Evolutionary conservation across 2,329 filamentous ascomycete genomes (phyloP).

Genomic region (Blastomyces silverae): DNA sequence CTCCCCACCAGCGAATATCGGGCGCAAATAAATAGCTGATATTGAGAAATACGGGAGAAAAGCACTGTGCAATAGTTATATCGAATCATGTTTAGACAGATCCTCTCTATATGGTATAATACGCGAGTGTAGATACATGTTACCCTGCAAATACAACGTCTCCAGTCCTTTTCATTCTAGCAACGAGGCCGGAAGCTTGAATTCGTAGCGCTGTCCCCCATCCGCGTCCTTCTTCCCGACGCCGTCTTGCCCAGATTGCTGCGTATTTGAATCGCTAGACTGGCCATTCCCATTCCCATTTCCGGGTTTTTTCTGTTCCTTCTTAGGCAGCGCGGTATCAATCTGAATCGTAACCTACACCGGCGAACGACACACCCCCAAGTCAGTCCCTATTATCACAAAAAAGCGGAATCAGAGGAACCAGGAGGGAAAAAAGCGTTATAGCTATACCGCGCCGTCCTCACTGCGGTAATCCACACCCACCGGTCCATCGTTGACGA

Average conservation of each 20-base stretch:
- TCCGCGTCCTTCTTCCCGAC: conserved; percentile 15
- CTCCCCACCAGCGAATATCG: conserved; percentile 13
- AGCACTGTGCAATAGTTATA: not conserved
- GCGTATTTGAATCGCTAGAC: conserved; percentile 8
- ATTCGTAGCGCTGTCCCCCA: conserved; percentile 20
- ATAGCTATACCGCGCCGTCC: conserved; percentile 50
- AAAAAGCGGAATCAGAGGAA: conserved; percentile 6
- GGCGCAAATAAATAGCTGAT: not conserved
- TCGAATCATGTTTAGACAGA: not conserved
- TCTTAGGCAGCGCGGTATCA: conserved; percentile 41
- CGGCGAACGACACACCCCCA: not conserved
- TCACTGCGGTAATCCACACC: conserved; percentile 53
- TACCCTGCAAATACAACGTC: conserved; percentile 4
- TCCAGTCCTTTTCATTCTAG: conserved; percentile 21
- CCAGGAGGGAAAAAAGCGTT: conserved; percentile 27
- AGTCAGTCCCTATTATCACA: not conserved
- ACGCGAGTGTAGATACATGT: not conserved
- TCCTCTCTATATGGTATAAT: not conserved
- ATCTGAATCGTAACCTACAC: conserved; percentile 43
- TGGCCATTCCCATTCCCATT: conserved; percentile 14
- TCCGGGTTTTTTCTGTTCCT: conserved; percentile 24
- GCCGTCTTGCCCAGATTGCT: conserved; percentile 15
- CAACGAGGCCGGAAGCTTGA: conserved; percentile 25
- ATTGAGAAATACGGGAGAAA: no score
- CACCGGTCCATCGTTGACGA: conserved; percentile 79